These are phyloP conservation scores for Tetrapisispora phaffii DNA, from an alignment of 805 yeast genomes.

Conservation along the genomic window DNA sequence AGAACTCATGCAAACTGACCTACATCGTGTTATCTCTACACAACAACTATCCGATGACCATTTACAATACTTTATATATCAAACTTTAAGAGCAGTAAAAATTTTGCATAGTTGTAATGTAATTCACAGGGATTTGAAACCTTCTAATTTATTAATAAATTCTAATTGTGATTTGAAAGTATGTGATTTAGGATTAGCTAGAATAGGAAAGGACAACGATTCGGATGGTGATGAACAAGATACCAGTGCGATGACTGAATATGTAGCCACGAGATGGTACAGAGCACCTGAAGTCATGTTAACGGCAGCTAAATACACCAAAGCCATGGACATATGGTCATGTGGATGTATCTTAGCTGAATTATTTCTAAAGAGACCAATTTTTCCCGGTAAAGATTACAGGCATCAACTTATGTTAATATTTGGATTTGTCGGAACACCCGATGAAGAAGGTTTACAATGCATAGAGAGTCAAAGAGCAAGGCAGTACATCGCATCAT, in stretches of 20 bases:
- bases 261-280: conserved; percentile 96
- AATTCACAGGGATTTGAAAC: conserved; percentile 86
- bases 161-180: conserved; percentile 89
- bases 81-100: conserved; percentile 80
- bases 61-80: conserved; percentile 87
- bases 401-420: conserved; percentile 82
- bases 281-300: conserved; percentile 97
- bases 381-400: conserved; percentile 91
- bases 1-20: conserved; percentile 81
- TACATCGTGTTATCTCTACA: conserved; percentile 70
- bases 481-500: conserved; percentile 71
- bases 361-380: conserved; percentile 72
- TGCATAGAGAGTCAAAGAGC: conserved; percentile 75
- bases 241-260: conserved; percentile 65
- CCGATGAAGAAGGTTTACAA: conserved; percentile 65
- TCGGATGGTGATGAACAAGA: conserved; percentile 23
- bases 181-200: conserved; percentile 90
- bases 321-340: conserved; percentile 94
- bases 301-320: conserved; percentile 84
- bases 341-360: conserved; percentile 95
- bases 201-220: conserved; percentile 21
- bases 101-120: conserved; percentile 91
- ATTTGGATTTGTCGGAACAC: conserved; percentile 81
- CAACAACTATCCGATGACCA: conserved; percentile 86
- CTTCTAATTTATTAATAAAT: conserved; percentile 75